Evolutionary conservation across 169 alveolate genomes (phyloP).

Genomic region (Plasmodium fragile): DNA sequence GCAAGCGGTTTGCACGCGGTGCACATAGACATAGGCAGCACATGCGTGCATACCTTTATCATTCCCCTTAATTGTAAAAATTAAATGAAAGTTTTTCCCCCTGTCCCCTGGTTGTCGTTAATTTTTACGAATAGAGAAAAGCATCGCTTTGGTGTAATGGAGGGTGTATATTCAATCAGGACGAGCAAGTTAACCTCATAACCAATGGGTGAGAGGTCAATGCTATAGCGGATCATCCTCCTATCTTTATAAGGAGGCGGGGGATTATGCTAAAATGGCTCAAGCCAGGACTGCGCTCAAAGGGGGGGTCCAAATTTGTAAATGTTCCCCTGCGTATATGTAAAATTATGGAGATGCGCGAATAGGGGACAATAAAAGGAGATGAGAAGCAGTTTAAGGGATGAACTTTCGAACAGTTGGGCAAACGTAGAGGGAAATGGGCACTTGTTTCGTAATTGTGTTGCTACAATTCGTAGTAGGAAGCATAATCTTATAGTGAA

Average conservation of each 20-base stretch:
- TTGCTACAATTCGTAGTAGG: background rate
- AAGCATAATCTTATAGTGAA: background rate
- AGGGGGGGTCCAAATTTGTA: background rate
- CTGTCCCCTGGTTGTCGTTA: background rate
- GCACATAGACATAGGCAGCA: background rate
- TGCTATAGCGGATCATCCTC: background rate
- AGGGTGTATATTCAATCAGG: background rate
- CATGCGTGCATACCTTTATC: background rate
- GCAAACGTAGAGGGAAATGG: background rate
- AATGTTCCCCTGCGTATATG: background rate
- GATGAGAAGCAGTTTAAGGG: background rate
- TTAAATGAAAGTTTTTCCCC: background rate
- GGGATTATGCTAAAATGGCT: background rate
- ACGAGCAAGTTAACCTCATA: background rate
- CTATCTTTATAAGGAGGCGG: background rate
- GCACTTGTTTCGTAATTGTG: background rate
- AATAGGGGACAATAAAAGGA: background rate
- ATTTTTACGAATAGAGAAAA: background rate
- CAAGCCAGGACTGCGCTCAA: background rate
- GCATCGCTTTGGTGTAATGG: background rate
- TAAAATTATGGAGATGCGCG: background rate
- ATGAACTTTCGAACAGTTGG: background rate
- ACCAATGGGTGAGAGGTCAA: background rate
- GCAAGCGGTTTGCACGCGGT: background rate
- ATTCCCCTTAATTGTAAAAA: background rate